Percentiles rank a stretch among this genome's conserved stretches.
These are phyloP conservation scores for Narthecium ossifragum DNA, from an alignment of 106 monocot species.

Conservation along the genomic window DNA sequence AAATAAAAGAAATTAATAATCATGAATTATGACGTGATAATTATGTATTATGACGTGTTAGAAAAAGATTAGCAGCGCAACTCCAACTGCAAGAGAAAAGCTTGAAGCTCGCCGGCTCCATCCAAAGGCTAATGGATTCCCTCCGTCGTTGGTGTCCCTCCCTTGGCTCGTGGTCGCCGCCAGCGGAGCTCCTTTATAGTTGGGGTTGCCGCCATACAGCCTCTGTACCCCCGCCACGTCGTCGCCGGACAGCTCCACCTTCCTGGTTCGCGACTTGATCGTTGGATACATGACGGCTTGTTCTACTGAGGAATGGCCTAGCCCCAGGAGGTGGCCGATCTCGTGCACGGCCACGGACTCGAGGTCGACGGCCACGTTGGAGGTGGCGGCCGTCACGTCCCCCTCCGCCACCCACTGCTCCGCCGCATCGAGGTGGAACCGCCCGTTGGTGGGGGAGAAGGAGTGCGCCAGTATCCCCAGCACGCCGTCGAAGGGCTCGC, in stretches of 20 bases:
- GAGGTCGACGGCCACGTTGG: slow-evolving; percentile 52
- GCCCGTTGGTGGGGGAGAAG: slow-evolving; percentile 84
- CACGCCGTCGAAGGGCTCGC: slow-evolving; percentile 71
- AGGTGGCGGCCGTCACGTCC: slow-evolving; percentile 24
- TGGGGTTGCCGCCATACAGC: slow-evolving; percentile 72
- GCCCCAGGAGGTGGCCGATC: slow-evolving; percentile 65
- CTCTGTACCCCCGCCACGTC: slow-evolving; percentile 68
- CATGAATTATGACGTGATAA: too few species aligned
- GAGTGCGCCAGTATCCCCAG: slow-evolving; percentile 90
- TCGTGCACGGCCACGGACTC: slow-evolving; percentile 98
- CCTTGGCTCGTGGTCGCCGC: slow-evolving; percentile 5
- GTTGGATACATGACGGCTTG: slow-evolving; percentile 67
- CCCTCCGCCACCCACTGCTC: slow-evolving; percentile 69
- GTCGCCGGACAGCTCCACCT: slow-evolving; percentile 51
- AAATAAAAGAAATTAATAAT: too few species aligned
- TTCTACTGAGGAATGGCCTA: slow-evolving; percentile 51
- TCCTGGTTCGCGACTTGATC: slow-evolving; percentile 34
- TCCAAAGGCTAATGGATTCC: not conserved
- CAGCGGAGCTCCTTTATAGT: slow-evolving; percentile 21
- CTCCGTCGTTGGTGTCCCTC: not conserved
- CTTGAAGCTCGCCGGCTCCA: too few species aligned
- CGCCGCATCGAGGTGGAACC: slow-evolving; percentile 79
- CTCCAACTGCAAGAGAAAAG: too few species aligned
- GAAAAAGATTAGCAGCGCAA: too few species aligned
- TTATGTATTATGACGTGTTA: too few species aligned